These are phyloP conservation scores for Xylaria arbuscula DNA, from an alignment of 2,329 filamentous ascomycete species.

Conservation along the genomic window DNA sequence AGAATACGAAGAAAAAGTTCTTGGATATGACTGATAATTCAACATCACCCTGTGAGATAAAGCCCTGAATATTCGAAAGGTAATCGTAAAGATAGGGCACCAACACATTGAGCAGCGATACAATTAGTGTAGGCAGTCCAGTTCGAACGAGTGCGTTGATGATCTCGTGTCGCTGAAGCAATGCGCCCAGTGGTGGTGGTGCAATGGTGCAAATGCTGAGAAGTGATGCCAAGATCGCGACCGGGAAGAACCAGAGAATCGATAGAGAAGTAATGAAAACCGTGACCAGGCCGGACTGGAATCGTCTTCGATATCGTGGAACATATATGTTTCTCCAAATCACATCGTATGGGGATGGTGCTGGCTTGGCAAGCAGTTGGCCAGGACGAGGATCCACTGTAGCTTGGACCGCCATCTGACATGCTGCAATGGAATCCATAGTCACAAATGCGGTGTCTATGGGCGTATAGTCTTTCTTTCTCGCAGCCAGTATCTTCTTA, in stretches of 20 bases:
- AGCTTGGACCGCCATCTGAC: slow-evolving; percentile 96
- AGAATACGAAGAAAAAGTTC: slow-evolving; percentile 99
- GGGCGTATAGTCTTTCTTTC: slow-evolving; percentile 79
- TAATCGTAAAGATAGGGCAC: slow-evolving; percentile 97
- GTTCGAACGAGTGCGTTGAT: slow-evolving; percentile 84
- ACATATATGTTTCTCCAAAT: slow-evolving; percentile 95
- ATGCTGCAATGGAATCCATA: slow-evolving; percentile 93
- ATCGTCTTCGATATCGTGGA: slow-evolving; percentile 76
- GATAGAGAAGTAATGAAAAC: slow-evolving; percentile 84
- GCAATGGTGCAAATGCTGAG: slow-evolving; percentile 84
- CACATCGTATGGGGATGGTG: slow-evolving; percentile 91
- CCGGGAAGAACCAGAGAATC: slow-evolving; percentile 86
- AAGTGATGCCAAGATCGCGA: slow-evolving; percentile 81
- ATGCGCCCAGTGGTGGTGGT: slow-evolving; percentile 75
- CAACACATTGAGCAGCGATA: slow-evolving; percentile 87
- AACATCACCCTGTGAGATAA: slow-evolving; percentile 93
- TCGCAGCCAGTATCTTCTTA: slow-evolving; percentile 74
- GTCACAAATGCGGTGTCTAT: slow-evolving; percentile 94
- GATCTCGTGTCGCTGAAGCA: slow-evolving; percentile 75
- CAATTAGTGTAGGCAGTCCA: slow-evolving; percentile 83
- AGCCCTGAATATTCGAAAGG: slow-evolving; percentile 89
- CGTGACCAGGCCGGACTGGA: slow-evolving; percentile 86
- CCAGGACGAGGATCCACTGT: slow-evolving; percentile 91
- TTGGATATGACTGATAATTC: slow-evolving; percentile 96
- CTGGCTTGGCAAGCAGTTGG: slow-evolving; percentile 83